Evolutionary conservation across 2,329 filamentous ascomycete species (phyloP).

Genomic region (Rhynchosporium secalis): DNA sequence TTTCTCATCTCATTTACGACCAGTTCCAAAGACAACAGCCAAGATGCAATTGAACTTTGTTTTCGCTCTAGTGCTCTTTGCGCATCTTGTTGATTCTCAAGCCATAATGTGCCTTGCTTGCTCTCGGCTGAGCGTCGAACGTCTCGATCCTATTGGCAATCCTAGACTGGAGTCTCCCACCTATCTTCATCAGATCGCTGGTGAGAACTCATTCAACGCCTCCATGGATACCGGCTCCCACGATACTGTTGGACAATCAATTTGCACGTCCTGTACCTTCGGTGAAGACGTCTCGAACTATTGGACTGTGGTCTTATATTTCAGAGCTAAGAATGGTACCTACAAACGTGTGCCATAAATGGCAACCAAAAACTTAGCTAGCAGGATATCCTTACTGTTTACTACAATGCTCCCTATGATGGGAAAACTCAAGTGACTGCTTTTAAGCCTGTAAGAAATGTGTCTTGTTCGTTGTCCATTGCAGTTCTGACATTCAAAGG

Average conservation of each 20-base stretch:
- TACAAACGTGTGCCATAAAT: slow-evolving; percentile 36
- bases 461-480: not conserved
- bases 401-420: slow-evolving; percentile 42
- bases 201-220: slow-evolving; percentile 42
- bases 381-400: slow-evolving; percentile 44
- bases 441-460: slow-evolving; percentile 38
- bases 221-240: slow-evolving; percentile 40
- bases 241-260: slow-evolving; percentile 35
- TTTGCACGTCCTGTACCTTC: slow-evolving; percentile 40
- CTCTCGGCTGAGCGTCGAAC: slow-evolving; percentile 27
- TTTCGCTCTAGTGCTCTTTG: not conserved
- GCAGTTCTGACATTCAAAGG: slow-evolving; percentile 31
- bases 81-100: slow-evolving; percentile 8
- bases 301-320: slow-evolving; percentile 39
- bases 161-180: slow-evolving; percentile 23
- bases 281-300: slow-evolving; percentile 42
- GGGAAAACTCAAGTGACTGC: slow-evolving; percentile 43
- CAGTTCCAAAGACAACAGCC: not conserved
- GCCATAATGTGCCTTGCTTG: slow-evolving; percentile 20
- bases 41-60: slow-evolving; percentile 12
- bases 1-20: not conserved
- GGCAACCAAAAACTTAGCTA: slow-evolving; percentile 31
- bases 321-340: slow-evolving; percentile 37
- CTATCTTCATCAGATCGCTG: slow-evolving; percentile 29
- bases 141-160: slow-evolving; percentile 27